These are phyloP conservation scores for Cephalotrichum gorgonifer DNA, from an alignment of 2,329 filamentous ascomycete species.

Conservation along the genomic window DNA sequence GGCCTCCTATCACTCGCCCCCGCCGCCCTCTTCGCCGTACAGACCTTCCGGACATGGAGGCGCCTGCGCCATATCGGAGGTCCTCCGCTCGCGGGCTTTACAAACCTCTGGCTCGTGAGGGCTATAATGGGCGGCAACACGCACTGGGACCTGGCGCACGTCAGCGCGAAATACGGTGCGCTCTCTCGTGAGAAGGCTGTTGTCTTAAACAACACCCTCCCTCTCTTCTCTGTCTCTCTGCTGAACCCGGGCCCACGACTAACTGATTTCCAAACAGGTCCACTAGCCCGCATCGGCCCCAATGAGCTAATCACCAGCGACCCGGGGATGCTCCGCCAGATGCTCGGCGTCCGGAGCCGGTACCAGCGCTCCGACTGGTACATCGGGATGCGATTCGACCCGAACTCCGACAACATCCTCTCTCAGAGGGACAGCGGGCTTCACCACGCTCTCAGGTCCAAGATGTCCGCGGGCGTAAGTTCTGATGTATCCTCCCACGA, in stretches of 20 bases:
- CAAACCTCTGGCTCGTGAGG: constrained; percentile 27
- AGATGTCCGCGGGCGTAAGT: constrained; percentile 38
- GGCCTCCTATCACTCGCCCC: neutral
- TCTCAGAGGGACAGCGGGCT: constrained; percentile 34
- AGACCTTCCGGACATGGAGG: constrained; percentile 17
- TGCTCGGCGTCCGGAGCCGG: constrained; percentile 23
- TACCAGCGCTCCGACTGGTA: constrained; percentile 33
- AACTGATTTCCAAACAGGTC: constrained; percentile 10
- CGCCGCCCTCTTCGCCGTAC: neutral
- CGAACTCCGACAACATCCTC: constrained; percentile 42
- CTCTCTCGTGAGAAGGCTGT: neutral
- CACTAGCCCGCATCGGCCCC: constrained; percentile 30
- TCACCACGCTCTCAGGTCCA: constrained; percentile 30
- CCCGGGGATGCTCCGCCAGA: constrained; percentile 24
- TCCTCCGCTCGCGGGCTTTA: constrained; percentile 24
- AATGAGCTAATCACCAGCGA: constrained; percentile 29
- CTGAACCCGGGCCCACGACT: neutral
- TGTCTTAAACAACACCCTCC: constrained; percentile 7
- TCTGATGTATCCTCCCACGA: too few relatives aligned
- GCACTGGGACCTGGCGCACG: constrained; percentile 24
- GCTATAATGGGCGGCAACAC: constrained; percentile 19
- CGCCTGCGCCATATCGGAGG: constrained; percentile 29
- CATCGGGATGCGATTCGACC: constrained; percentile 37
- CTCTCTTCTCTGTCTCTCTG: constrained; percentile 5
- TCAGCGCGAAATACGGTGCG: constrained; percentile 23